Evolutionary conservation across 2,329 filamentous ascomycete species (phyloP), one percentile per base, ranked within the genome.

Genomic region (Teratosphaeria zuluensis): DNA sequence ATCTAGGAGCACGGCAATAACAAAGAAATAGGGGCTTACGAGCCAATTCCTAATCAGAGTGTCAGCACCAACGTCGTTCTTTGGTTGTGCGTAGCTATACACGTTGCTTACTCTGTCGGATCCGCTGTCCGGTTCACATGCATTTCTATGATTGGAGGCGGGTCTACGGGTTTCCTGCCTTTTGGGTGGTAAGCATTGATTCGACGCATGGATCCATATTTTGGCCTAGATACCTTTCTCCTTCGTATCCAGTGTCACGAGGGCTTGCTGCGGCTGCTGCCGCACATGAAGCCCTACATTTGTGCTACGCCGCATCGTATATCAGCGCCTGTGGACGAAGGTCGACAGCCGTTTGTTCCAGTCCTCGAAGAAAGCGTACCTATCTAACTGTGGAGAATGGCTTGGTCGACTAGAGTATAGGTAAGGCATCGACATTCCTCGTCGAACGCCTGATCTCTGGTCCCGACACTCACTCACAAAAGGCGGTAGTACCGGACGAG

Each of bases 121-220:
- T 63, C 65, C 38, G 64, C 30, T 32, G 14, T n/a, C 16, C 30
- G 30, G 14, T 24, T 74, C 58, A 85, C 82, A 72, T 75, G 73
- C 53, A 95, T 80, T 74, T 92, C 85, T 53, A 95, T 78, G 66
- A 95, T 89, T 51, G 90, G 90, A 12, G 90, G 90, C 56, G 92
- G 90, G 71, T 96, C 90, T 68, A 96, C 84, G 7, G 90, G 89
- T 73, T 95, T 95, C 65, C 90, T 86, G 51, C 42, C 61, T 59
- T 16, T 19, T 19, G 24, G 46, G 21, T 32, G 53, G 54, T 62
- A 14, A 60, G 55, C 54, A 38, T 16, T 7, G 9, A 12, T 11
- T 19, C 28, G 33, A 9, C 30, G 8, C 8, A 52, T 38, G 51
- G 24, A 7, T 32, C 52, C 11, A 5, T 19, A 53, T 19, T n/a